Conservation (phyloP, 768 basidiomycete genomes). For the Pleurotus tuber-regium region DNA sequence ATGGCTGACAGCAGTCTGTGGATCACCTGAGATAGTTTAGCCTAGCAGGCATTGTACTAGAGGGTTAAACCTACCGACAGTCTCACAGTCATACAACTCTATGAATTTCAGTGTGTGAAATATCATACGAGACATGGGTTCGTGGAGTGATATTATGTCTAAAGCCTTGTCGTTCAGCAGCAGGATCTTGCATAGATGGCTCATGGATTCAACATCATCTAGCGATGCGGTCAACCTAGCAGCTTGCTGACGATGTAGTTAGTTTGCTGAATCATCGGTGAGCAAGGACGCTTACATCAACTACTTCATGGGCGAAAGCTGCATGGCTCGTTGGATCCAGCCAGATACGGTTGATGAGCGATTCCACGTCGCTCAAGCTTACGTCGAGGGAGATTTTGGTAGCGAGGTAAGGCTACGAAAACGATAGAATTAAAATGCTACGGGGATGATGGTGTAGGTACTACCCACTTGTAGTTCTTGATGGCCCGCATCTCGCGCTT, state of each 20-base stretch:
- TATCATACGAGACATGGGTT: constrained; percentile 61
- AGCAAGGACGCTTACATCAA: constrained; percentile 53
- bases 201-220: constrained; percentile 72
- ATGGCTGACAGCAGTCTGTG: constrained; percentile 77
- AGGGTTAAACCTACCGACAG: constrained; percentile 65
- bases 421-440: constrained; percentile 14
- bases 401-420: constrained; percentile 51
- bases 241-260: constrained; percentile 49
- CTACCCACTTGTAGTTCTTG: constrained; percentile 51
- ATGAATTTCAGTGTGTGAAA: constrained; percentile 60
- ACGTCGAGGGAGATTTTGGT: constrained; percentile 55
- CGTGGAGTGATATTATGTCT: constrained; percentile 69
- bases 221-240: constrained; percentile 43
- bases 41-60: too few species aligned
- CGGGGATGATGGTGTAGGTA: constrained; percentile 6
- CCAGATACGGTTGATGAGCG: constrained; percentile 47
- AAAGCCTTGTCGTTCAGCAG: constrained; percentile 56
- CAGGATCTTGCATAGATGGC: constrained; percentile 67
- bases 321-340: constrained; percentile 56
- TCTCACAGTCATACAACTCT: constrained; percentile 76
- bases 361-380: constrained; percentile 30
- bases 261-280: background rate
- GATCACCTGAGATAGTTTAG: constrained; percentile 78
- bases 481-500: constrained; percentile 58
- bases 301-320: constrained; percentile 52